Evolutionary conservation across 176 grass and related monocot genomes (phyloP).

Genomic region (Areca catechu): DNA sequence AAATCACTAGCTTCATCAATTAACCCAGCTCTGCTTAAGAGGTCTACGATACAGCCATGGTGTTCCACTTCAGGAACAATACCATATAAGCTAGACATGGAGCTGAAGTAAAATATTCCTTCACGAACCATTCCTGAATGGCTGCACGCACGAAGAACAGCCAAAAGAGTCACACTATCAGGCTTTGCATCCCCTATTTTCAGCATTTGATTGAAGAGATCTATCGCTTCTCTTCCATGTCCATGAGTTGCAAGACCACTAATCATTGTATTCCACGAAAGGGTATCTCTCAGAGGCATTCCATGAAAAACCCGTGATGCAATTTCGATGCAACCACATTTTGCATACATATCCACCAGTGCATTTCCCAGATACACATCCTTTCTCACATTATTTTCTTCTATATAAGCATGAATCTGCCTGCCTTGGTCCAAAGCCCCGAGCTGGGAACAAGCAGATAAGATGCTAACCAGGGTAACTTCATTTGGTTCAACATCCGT

Average conservation of each 20-base stretch:
- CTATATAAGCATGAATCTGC: constrained; percentile 54
- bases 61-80: constrained; percentile 51
- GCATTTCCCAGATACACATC: constrained; percentile 52
- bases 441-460: constrained; percentile 69
- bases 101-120: constrained; percentile 52
- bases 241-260: constrained; percentile 72
- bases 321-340: constrained; percentile 54
- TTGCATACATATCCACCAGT: constrained; percentile 86
- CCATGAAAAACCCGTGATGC: constrained; percentile 48
- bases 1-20: constrained; percentile 61
- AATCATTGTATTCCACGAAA: constrained; percentile 77
- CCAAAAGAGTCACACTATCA: constrained; percentile 61
- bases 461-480: constrained; percentile 67
- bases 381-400: constrained; percentile 47
- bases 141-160: constrained; percentile 55
- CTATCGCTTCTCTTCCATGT: constrained; percentile 38
- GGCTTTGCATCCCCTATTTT: constrained; percentile 38
- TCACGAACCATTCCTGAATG: constrained; percentile 64
- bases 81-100: constrained; percentile 29
- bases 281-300: constrained; percentile 39
- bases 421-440: constrained; percentile 67
- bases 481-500: constrained; percentile 36
- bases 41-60: constrained; percentile 78
- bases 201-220: constrained; percentile 53
- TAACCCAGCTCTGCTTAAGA: constrained; percentile 58